phyloP scores from a whole-genome alignment of 768 basidiomycete species.

The Phaffia australis region DNA sequence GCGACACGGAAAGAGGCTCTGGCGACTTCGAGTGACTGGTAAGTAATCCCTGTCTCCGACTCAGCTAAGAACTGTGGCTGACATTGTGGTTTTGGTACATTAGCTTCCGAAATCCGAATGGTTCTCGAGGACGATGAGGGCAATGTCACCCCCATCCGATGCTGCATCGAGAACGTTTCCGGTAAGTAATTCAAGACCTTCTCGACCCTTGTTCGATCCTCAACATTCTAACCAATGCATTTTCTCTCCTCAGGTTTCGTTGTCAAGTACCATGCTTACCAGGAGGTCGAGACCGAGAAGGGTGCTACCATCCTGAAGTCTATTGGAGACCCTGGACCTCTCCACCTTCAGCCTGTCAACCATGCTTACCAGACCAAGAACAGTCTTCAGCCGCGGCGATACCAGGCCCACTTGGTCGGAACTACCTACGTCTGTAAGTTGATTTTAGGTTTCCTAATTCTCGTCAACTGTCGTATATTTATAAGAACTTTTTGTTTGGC shows the following conservation, averaged over 20 bases:
- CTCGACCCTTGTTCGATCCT: too few relatives aligned
- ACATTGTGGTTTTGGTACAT: slow-evolving; percentile 95
- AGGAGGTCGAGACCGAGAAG: slow-evolving; percentile 93
- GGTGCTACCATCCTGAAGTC: slow-evolving; percentile 93
- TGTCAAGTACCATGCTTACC: slow-evolving; percentile 95
- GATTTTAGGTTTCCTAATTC: too few relatives aligned
- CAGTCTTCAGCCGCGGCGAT: slow-evolving; percentile 94
- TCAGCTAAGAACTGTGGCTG: slow-evolving; percentile 33
- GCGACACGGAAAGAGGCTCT: slow-evolving; percentile 71
- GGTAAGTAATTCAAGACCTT: slow-evolving; percentile 34
- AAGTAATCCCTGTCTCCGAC: neutral
- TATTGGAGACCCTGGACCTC: slow-evolving; percentile 81
- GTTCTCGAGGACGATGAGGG: slow-evolving; percentile 89
- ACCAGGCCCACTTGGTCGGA: slow-evolving; percentile 95
- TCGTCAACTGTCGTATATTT: neutral
- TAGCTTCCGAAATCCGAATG: slow-evolving; percentile 92
- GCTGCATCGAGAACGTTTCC: slow-evolving; percentile 95
- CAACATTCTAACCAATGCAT: too few relatives aligned
- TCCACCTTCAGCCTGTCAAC: slow-evolving; percentile 90
- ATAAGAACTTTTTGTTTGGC: neutral
- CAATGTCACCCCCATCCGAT: slow-evolving; percentile 88
- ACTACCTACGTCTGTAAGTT: slow-evolving; percentile 74
- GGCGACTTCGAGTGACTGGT: neutral
- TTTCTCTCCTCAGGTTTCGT: slow-evolving; percentile 52
- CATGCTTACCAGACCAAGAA: slow-evolving; percentile 93